These are phyloP conservation scores for Litsea cubeba DNA, from an alignment of 164 flowering plant genomes.

Conservation along the genomic window DNA sequence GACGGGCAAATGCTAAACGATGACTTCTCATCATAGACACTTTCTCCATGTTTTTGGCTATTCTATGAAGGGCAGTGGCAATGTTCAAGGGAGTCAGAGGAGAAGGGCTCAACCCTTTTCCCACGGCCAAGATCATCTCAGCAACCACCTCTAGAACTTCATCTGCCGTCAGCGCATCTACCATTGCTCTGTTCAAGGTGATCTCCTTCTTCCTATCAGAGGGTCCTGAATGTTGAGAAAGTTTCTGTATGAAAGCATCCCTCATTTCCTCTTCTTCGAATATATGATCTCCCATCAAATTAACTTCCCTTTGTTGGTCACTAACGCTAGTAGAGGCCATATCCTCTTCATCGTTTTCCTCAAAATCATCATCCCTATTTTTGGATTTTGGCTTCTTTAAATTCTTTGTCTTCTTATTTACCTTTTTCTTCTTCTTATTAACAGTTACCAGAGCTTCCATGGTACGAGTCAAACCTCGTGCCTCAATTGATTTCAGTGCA, in stretches of 20 bases:
- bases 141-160: slow-evolving; percentile 72
- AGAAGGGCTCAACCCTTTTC: slow-evolving; percentile 88
- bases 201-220: slow-evolving; percentile 79
- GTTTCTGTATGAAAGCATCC: slow-evolving; percentile 65
- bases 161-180: slow-evolving; percentile 78
- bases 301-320: slow-evolving; percentile 35
- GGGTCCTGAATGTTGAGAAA: slow-evolving; percentile 78
- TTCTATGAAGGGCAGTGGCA: slow-evolving; percentile 89
- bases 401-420: slow-evolving; percentile 9
- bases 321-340: neutral
- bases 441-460: slow-evolving; percentile 48
- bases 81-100: slow-evolving; percentile 86
- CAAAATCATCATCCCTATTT: slow-evolving; percentile 28
- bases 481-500: slow-evolving; percentile 72
- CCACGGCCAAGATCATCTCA: slow-evolving; percentile 70
- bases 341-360: slow-evolving; percentile 24
- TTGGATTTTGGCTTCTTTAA: slow-evolving; percentile 19
- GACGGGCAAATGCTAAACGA: slow-evolving; percentile 83
- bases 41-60: slow-evolving; percentile 97
- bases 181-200: slow-evolving; percentile 58
- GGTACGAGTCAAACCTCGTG: slow-evolving; percentile 48
- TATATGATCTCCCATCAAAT: slow-evolving; percentile 60
- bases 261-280: slow-evolving; percentile 62
- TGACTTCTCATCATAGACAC: slow-evolving; percentile 59
- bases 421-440: slow-evolving; percentile 46